Base-by-base conservation (phyloP, 163 green algal genomes). In the Chloromonas sp. region DNA sequence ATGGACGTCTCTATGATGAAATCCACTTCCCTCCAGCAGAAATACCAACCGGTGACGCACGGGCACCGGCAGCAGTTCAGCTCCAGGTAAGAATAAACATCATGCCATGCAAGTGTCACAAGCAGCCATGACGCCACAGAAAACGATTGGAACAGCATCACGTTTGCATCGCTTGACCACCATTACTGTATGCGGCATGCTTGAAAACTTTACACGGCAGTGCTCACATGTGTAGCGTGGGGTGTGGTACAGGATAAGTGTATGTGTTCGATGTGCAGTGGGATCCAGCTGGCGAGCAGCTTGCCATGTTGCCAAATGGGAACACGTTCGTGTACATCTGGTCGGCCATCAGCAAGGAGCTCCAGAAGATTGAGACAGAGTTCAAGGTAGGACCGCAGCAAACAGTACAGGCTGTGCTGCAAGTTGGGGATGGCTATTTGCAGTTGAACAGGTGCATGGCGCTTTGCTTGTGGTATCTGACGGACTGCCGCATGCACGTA, bases 241-340 rank as follows among this genome's bases (percentile, higher is more conserved):
- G 36, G 36, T 36, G 36, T 36, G 36, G 36, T 36, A 36, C 36
- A 36, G 36, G 36, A 36, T 36, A 36, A 36, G 36, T 36, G 36
- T 36, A 36, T 36, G 36, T 36, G 36, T 36, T 36, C 36, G 36
- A 36, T 2, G 2, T 82, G 86, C 89, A 94, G 92, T 94, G 93
- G 93, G 90, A 96, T 84, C 81, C 91, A 0, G 81, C 87, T 0
- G 90, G 89, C 2, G 90, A 93, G 60, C 86, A 91, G 85, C 89
- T 95, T 62, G 92, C 92, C 14, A 91, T 93, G 59, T 85, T 96
- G 76, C 91, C 92, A 3, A 83, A 85, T 0, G 90, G 91, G 1
- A 92, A 91, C 82, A 90, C 85, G 14, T 89, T 91, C 84, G 88
- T 92, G n/a, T 92, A 93, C 74, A 89, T 93, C 0, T 96, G 92